Percentiles rank a stretch among this genome's conserved stretches.
These are phyloP conservation scores for Phytophthora kernoviae DNA, from an alignment of 352 stramenopile species.

Conservation along the genomic window DNA sequence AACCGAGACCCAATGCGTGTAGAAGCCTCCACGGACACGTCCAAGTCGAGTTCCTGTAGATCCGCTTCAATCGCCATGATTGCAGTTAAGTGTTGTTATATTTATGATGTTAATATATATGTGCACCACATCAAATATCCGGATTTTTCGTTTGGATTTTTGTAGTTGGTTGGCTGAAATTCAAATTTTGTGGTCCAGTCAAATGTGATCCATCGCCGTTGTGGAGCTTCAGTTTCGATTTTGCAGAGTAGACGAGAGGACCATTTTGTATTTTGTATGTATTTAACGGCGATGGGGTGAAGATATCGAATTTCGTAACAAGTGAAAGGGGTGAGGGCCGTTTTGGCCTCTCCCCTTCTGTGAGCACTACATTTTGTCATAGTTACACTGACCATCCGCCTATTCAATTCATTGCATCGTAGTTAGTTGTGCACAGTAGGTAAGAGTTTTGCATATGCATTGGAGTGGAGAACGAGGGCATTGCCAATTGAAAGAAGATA, in stretches of 20 bases:
- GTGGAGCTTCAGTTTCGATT: conserved; percentile 14
- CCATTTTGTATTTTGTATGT: conserved; percentile 7
- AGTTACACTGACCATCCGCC: conserved; percentile 76
- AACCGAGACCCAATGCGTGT: neutral
- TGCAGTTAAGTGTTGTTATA: too few species aligned
- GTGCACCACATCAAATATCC: neutral
- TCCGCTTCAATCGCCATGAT: conserved; percentile 20
- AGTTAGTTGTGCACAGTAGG: neutral
- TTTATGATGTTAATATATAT: neutral
- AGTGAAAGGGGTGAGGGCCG: conserved; percentile 51
- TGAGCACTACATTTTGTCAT: conserved; percentile 72
- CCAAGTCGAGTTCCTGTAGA: conserved; percentile 25
- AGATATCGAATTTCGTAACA: conserved; percentile 46
- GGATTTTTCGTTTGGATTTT: neutral
- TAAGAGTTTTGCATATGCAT: neutral
- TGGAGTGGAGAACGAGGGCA: neutral
- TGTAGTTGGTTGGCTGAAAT: neutral
- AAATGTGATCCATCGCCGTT: neutral
- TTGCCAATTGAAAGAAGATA: conserved; percentile 4
- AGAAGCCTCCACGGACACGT: conserved; percentile 20
- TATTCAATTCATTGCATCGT: conserved; percentile 11
- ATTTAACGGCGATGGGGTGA: conserved; percentile 48
- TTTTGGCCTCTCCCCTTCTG: conserved; percentile 57
- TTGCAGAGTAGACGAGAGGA: conserved; percentile 10
- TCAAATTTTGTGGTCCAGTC: neutral